Percentiles rank a stretch among this genome's conserved stretches.
These are phyloP conservation scores for Fragaria iinumae DNA, from an alignment of 306 rosid genomes.

Conservation along the genomic window DNA sequence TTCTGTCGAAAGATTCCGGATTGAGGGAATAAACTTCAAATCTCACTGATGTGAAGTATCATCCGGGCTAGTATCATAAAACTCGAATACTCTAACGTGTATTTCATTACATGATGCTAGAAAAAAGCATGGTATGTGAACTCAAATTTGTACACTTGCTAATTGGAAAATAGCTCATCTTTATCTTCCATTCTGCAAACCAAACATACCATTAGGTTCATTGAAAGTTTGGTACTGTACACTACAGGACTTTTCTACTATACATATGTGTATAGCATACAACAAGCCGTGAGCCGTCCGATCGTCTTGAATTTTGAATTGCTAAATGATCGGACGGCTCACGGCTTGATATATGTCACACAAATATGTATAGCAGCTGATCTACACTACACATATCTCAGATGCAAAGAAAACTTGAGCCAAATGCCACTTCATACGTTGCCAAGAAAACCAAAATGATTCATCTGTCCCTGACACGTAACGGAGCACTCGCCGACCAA, in stretches of 20 bases:
- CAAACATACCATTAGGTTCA: neutral
- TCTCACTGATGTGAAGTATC: too few species aligned
- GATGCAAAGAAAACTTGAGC: neutral
- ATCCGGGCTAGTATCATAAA: too few species aligned
- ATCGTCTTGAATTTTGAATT: too few species aligned
- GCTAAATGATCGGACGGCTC: too few species aligned
- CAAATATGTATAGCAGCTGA: too few species aligned
- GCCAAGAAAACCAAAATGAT: neutral
- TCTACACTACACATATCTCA: neutral
- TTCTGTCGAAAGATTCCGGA: neutral
- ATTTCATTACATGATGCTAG: too few species aligned
- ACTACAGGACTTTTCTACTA: too few species aligned
- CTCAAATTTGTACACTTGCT: neutral
- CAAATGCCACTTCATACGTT: neutral
- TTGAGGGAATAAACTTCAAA: too few species aligned
- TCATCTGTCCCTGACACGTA: neutral
- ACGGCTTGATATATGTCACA: too few species aligned
- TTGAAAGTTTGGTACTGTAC: neutral
- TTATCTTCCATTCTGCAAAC: neutral
- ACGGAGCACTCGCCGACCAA: neutral
- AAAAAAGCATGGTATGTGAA: neutral
- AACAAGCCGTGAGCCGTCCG: too few species aligned
- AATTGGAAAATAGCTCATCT: neutral
- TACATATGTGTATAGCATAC: too few species aligned
- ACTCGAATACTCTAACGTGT: too few species aligned